Evolutionary conservation across 352 stramenopile genomes (phyloP).

Genomic region (Phytophthora podocarpi): DNA sequence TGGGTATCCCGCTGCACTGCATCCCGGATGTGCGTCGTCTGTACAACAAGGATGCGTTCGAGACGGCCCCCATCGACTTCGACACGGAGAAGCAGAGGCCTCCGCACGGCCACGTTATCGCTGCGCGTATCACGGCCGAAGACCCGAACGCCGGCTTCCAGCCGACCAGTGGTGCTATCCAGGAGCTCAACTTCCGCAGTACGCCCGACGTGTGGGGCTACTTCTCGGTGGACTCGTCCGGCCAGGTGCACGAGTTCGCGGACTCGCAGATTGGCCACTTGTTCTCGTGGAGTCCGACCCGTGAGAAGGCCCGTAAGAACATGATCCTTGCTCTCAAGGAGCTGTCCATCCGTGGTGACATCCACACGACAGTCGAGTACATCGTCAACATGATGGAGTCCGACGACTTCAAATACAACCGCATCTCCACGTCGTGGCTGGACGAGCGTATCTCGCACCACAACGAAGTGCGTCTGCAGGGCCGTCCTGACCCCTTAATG

Average conservation of each 20-base stretch:
- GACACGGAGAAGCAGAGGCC: constrained; percentile 80
- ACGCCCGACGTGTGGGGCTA: constrained; percentile 99
- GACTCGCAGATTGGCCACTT: constrained; percentile 99
- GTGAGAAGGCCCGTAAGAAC: constrained; percentile 98
- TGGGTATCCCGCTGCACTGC: constrained; percentile 98
- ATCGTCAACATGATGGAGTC: constrained; percentile 99
- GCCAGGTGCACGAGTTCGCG: constrained; percentile 99
- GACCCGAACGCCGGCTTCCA: constrained; percentile 99
- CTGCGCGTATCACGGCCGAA: constrained; percentile 99
- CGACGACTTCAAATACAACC: constrained; percentile 98
- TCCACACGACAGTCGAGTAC: constrained; percentile 99
- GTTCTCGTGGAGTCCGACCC: constrained; percentile 96
- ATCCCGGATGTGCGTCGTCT: constrained; percentile 98
- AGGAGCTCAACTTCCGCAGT: constrained; percentile 99
- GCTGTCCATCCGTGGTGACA: constrained; percentile 99
- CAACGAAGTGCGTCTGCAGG: constrained; percentile 88
- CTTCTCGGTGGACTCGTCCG: constrained; percentile 99
- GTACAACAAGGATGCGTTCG: constrained; percentile 96
- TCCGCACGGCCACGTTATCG: constrained; percentile 97
- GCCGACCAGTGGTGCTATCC: constrained; percentile 96
- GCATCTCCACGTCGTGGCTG: constrained; percentile 99
- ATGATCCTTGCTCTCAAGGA: constrained; percentile 99
- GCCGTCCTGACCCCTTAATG: constrained; percentile 81
- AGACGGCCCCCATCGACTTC: constrained; percentile 96
- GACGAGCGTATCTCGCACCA: constrained; percentile 96